These are phyloP conservation scores for Metarhizium album DNA, from an alignment of 2,329 filamentous ascomycete genomes.

Conservation along the genomic window DNA sequence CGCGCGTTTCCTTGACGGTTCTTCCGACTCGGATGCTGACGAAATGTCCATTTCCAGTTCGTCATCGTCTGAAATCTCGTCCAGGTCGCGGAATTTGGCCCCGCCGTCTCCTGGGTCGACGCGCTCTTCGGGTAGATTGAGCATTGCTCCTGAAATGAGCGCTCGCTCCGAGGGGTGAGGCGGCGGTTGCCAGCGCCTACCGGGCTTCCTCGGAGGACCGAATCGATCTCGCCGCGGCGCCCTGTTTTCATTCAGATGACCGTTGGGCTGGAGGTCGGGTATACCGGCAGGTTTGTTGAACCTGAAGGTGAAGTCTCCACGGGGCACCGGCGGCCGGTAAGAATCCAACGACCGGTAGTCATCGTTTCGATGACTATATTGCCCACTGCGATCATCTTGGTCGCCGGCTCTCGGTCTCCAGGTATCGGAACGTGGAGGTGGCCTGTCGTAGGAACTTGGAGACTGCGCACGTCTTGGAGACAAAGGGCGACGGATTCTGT, in stretches of 20 bases:
- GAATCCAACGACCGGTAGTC: slow-evolving; percentile 16
- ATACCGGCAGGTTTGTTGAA: slow-evolving; percentile 41
- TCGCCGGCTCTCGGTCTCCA: slow-evolving; percentile 18
- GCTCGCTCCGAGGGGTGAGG: slow-evolving; percentile 37
- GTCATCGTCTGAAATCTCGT: slow-evolving; percentile 51
- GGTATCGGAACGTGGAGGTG: slow-evolving; percentile 16
- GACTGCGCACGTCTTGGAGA: slow-evolving; percentile 5
- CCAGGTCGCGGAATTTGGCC: slow-evolving; percentile 42
- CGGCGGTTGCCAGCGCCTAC: slow-evolving; percentile 24
- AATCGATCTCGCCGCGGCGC: slow-evolving; percentile 15
- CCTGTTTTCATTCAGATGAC: slow-evolving; percentile 6
- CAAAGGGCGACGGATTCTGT: slow-evolving; percentile 4
- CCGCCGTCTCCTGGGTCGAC: slow-evolving; percentile 33
- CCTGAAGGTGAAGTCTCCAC: slow-evolving; percentile 46
- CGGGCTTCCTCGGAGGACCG: slow-evolving; percentile 16
- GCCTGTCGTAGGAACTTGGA: slow-evolving; percentile 9
- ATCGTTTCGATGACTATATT: slow-evolving; percentile 13
- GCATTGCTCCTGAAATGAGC: slow-evolving; percentile 33
- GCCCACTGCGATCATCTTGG: slow-evolving; percentile 14
- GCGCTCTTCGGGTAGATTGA: slow-evolving; percentile 32
- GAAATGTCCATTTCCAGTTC: slow-evolving; percentile 57
- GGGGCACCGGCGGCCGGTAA: slow-evolving; percentile 23
- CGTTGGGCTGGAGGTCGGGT: slow-evolving; percentile 19
- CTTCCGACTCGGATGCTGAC: slow-evolving; percentile 22
- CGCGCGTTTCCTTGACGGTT: slow-evolving; percentile 27